A percentile compares a stretch with the other conserved stretches of the same genome.
Evolutionary conservation across 495 filamentous ascomycete genomes (phyloP).

Genomic region (Trichoderma reesei): DNA sequence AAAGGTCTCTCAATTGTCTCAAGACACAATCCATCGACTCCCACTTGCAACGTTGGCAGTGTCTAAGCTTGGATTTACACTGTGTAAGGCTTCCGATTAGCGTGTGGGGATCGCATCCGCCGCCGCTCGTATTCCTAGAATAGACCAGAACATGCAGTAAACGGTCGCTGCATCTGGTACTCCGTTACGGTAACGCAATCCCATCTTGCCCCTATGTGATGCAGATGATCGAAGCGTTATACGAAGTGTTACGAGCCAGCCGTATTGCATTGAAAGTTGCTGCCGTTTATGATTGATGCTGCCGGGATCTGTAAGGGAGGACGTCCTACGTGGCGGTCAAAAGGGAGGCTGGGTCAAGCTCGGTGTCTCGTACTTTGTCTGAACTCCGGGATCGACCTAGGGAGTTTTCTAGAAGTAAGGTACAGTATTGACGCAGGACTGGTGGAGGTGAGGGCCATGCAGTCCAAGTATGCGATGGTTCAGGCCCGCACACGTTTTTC

Average conservation of each 20-base stretch:
- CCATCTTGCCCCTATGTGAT: not conserved
- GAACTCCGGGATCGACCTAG: too few relatives aligned
- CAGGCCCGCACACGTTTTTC: too few relatives aligned
- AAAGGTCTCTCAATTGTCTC: not conserved
- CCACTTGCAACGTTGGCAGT: not conserved
- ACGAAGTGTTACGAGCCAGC: not conserved
- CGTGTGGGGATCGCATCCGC: not conserved
- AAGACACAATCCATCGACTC: not conserved
- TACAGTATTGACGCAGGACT: too few relatives aligned
- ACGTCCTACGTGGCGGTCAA: too few relatives aligned
- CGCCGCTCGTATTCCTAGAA: slow-evolving; percentile 1
- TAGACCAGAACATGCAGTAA: not conserved
- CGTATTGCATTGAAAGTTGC: not conserved
- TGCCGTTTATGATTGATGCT: not conserved
- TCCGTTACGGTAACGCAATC: not conserved
- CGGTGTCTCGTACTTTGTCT: too few relatives aligned
- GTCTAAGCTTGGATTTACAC: not conserved
- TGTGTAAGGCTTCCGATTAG: not conserved
- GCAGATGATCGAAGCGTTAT: not conserved
- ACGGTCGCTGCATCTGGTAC: not conserved
- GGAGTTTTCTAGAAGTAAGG: too few relatives aligned
- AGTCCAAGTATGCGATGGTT: too few relatives aligned
- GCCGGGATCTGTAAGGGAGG: not conserved
- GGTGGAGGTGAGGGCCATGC: too few relatives aligned
- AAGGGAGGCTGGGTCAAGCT: too few relatives aligned